Conservation (phyloP, 768 basidiomycete genomes). For the Boletus reticulatus region DNA sequence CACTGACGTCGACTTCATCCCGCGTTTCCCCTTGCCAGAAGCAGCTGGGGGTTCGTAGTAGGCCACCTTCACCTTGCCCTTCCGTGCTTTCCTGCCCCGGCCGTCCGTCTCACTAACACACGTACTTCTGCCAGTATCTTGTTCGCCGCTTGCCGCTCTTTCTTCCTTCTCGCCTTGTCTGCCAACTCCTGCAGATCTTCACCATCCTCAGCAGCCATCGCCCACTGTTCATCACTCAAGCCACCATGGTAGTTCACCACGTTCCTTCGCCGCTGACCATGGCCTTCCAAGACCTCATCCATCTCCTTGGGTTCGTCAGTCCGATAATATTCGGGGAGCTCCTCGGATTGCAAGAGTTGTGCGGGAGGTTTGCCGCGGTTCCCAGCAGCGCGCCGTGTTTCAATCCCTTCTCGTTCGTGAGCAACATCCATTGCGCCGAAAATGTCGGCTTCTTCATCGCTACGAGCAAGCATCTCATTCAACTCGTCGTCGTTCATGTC, state of each 20-base stretch:
- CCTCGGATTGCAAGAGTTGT: conserved; percentile 79
- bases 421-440: conserved; percentile 84
- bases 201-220: conserved; percentile 80
- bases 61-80: conserved; percentile 58
- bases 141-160: conserved; percentile 58
- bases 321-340: conserved; percentile 91
- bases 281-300: conserved; percentile 58
- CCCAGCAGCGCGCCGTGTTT: conserved; percentile 69
- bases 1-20: conserved; percentile 68
- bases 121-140: conserved; percentile 61
- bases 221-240: conserved; percentile 91
- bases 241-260: conserved; percentile 93
- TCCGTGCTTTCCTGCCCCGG: conserved; percentile 52
- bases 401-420: conserved; percentile 64
- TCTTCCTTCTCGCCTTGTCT: conserved; percentile 62
- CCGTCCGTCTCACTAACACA: conserved; percentile 61
- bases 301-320: conserved; percentile 69
- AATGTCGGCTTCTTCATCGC: conserved; percentile 69
- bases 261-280: conserved; percentile 81
- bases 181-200: conserved; percentile 75
- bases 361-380: conserved; percentile 75
- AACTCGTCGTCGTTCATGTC: conserved; percentile 93
- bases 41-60: conserved; percentile 47
- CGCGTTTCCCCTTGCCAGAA: conserved; percentile 72
- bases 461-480: conserved; percentile 87